Base-by-base conservation (phyloP, 2,329 filamentous ascomycete genomes). In the Trichophyton verrucosum region DNA sequence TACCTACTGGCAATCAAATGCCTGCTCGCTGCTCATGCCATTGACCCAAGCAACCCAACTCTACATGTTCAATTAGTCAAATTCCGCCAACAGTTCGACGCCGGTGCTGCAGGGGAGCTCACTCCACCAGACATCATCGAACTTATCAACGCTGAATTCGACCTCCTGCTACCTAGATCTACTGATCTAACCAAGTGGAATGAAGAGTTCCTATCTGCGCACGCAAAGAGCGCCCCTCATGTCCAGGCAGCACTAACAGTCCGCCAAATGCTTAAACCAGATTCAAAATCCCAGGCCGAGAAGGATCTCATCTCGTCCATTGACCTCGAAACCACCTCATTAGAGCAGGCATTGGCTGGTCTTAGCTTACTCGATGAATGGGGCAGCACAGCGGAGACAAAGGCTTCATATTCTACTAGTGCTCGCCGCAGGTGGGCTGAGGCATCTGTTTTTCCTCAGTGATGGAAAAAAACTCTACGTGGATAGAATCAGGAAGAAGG, bases 1-100 rank as follows among this genome's bases (percentile, higher is more conserved):
- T 90, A 88, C 69, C 76, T 95, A 49, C 86, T 95, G 63, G 92
- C 94, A 0, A 80, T 96, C 62, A 88, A 89, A 69, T 96, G 89
- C 73, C 81, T 99, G 60, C 83, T 88, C 57, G 86, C 88, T 17
- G 86, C 89, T 30, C 77, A 84, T 60, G 78, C 81, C 2, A 78
- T 96, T 38, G 86, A 94, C 64, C 73, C 85, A 2, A 78, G 84
- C 53, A 81, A 91, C 68, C 82, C 88, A 9, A 84, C 81, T 64
- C 81, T 92, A n/a, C 86, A 91, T 70, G 84, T 90, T 68, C 89
- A 94, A 71, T 79, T 82, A 33, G 77, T 86, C 49, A 82, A 83
- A 61, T 86, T 96, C 76, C 84, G 83, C 64, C 80, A 85, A 66
- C 78, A 82, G 38, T 73, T 88, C 57, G 80, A 81, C 64, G 74